Evolutionary conservation across 2,329 filamentous ascomycete genomes (phyloP), one percentile per base, ranked within the genome.

Genomic region (Calonectria pauciramosa): DNA sequence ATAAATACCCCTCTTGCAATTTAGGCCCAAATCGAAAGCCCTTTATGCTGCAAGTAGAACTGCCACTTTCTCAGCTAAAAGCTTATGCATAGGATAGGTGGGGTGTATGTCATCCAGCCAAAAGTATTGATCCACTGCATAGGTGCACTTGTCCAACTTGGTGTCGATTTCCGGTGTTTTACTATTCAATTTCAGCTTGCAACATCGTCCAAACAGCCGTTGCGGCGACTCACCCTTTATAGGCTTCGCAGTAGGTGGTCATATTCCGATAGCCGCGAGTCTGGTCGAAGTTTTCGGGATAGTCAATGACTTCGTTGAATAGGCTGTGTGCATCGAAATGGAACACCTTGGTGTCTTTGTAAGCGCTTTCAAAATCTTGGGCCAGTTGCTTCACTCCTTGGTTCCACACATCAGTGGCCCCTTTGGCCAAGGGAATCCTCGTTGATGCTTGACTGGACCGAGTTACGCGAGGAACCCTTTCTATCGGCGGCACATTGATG

Each of bases 121-220:
- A 16, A 68, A 28, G 41, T 68, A 68, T 16, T 68, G 47, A 32
- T 68, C 47, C 34, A 51, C 65, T 9, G 44, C 65, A 6, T 68
- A 68, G 8, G 65, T 68, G 11, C 65, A 68, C 28, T 68, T 68
- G 10, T 68, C 65, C 65, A 32, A 68, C 52, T 68, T 41, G 14
- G 32, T 68, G 32, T 54, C 49, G 9, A 51, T 26, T 36, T 38
- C 30, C 1, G 49, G 47, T 7, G 65, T 68, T 14, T 49, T 49
- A 38, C 49, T 68, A 18, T 41, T 41, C 16, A 1, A 1, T 16
- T 10, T 52, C 14, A 36, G 44, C 34, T 14, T 68, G 5, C 1
- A 16, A 30, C 13, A 9, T 30, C 5, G 16, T 13, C 9, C 18
- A 7, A 20, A 2, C 14, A n/a, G 28, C 2, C 30, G 9, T 6